Conservation (phyloP, 164 flowering plant species). For the Annona squamosa region DNA sequence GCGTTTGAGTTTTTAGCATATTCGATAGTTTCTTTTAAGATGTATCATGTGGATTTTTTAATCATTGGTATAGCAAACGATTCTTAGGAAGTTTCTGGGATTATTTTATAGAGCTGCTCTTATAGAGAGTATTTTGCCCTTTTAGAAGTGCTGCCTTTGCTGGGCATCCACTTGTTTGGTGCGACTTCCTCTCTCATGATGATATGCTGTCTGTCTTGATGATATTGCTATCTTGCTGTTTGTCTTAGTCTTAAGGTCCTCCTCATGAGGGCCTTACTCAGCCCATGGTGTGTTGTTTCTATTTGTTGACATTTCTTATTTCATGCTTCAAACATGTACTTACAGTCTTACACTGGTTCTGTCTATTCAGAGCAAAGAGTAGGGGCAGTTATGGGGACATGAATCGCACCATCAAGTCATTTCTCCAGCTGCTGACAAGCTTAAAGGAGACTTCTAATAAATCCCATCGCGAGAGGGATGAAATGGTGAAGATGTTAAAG, state of each 20-base stretch:
- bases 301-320: neutral
- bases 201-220: neutral
- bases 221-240: neutral
- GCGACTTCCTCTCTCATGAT: neutral
- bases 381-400: constrained; percentile 31
- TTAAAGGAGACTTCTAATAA: constrained; percentile 50
- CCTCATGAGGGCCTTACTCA: neutral
- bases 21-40: neutral
- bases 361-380: constrained; percentile 5
- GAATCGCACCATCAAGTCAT: constrained; percentile 54
- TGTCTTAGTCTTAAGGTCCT: neutral
- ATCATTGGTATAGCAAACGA: neutral
- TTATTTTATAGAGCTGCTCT: neutral
- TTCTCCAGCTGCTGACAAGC: constrained; percentile 57
- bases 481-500: constrained; percentile 40
- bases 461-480: constrained; percentile 41
- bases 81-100: neutral
- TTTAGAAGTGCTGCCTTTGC: neutral
- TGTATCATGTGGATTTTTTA: neutral
- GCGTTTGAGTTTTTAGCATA: neutral
- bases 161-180: neutral
- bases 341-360: neutral
- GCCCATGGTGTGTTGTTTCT: neutral
- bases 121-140: neutral
- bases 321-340: neutral